Base-by-base conservation (phyloP, 805 yeast species). In the Ogataea degrootiae region DNA sequence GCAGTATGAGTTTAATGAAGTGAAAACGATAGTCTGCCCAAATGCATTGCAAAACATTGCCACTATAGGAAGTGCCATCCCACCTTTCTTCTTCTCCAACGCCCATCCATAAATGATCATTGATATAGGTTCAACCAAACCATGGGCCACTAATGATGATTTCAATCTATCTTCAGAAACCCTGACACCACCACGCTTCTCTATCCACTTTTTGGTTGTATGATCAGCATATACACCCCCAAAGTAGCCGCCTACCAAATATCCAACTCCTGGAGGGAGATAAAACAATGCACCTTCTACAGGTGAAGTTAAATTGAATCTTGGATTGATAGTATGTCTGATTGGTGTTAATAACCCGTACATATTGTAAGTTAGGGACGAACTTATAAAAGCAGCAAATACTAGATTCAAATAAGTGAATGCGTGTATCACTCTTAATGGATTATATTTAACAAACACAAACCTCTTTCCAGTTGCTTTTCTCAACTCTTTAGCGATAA, bases 191-290 rank as follows among this genome's bases (percentile, higher is more conserved):
- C 66, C 65, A 45, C 74, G 62, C 17, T 63, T 67, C 42, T 57
- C 60, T 14, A 72, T 72, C 60, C 73, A 74, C 51, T 68, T 68
- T 43, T 66, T 68, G 5, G 77, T 82, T 35, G 66, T 64, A 43
- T 61, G 58, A 58, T 80, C 84, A 0, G 84, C 78, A 66, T 69
- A 75, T 43, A 61, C 57, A 0, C 84, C 85, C 5, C 84, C 84
- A 49, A 74, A 46, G 21, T 73, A 65, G 6, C 80, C 71, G 0
- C 84, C 84, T 0, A 58, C 34, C 1, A 78, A 40, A 52, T 76
- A 77, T 0, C 85, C 85, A n/a, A 61, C 14, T 1, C 83, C 84
- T 0, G 84, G 83, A 4, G 83, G 75, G 4, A 80, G 58, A 53
- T 79, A 80, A 54, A 80, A 79, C 19, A 80, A 59, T 0, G 80